These are phyloP conservation scores for Aeschynomene evenia DNA, from an alignment of 306 rosid species.

Conservation along the genomic window DNA sequence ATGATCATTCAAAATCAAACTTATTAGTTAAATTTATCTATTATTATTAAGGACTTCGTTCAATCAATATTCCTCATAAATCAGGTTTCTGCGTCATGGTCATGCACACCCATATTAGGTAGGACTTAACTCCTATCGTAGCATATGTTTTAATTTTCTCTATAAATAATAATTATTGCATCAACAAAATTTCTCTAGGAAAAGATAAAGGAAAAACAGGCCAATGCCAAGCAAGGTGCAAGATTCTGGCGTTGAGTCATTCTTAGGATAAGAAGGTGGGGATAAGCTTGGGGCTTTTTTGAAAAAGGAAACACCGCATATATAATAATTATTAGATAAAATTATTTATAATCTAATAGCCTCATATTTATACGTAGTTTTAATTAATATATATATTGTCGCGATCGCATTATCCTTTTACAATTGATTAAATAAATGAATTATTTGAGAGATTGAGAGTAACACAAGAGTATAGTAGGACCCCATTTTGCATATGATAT, in stretches of 20 bases:
- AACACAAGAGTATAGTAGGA: neutral
- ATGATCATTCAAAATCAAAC: no score
- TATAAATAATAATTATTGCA: no score
- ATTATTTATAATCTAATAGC: neutral
- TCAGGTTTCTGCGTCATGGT: no score
- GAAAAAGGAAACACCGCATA: neutral
- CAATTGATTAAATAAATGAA: neutral
- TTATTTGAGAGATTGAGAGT: neutral
- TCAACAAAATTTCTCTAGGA: no score
- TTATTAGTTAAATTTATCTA: no score
- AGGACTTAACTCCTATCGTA: no score
- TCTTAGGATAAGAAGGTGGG: conserved; percentile 41
- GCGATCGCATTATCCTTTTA: neutral
- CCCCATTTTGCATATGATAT: no score
- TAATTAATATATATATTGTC: conserved; percentile 18
- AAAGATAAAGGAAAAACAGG: neutral
- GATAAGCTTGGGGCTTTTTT: conserved; percentile 33
- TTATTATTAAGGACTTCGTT: no score
- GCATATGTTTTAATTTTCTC: no score
- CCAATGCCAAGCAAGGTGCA: conserved; percentile 35
- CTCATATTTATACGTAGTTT: neutral
- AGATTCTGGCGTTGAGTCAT: conserved; percentile 12
- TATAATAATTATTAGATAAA: neutral
- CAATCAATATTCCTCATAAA: no score
- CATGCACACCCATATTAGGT: no score